These are phyloP conservation scores for Ceratocystis alfenasii DNA, from an alignment of 2,329 filamentous ascomycete species.

Conservation along the genomic window DNA sequence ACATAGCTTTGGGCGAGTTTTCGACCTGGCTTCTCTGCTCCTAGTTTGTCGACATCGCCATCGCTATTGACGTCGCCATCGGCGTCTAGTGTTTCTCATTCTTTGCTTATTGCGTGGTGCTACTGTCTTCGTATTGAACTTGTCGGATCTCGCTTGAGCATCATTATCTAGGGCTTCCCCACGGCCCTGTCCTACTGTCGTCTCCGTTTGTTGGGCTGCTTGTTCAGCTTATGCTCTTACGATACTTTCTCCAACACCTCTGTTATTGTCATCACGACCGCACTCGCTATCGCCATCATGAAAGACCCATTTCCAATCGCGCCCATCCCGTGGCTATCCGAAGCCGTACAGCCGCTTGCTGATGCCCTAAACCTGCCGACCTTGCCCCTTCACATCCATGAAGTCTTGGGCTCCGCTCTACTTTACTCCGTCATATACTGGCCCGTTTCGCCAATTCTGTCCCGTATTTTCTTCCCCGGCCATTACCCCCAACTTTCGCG, in stretches of 20 bases:
- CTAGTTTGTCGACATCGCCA: not conserved
- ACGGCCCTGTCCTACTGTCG: not conserved
- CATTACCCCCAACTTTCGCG: conserved; percentile 53
- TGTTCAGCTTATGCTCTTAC: not conserved
- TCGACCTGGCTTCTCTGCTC: not conserved
- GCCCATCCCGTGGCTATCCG: conserved; percentile 45
- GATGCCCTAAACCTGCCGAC: conserved; percentile 50
- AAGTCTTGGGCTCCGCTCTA: conserved; percentile 53
- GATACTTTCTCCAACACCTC: not conserved
- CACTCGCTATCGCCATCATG: conserved; percentile 37
- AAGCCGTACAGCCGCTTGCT: conserved; percentile 51
- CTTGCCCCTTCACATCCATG: conserved; percentile 65
- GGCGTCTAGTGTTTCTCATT: not conserved
- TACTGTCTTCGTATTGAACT: not conserved
- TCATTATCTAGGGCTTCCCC: not conserved
- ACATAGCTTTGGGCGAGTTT: not conserved
- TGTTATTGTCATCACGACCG: not conserved
- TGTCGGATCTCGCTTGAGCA: not conserved
- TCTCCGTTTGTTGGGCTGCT: not conserved
- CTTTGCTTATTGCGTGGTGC: not conserved
- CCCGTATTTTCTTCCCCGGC: conserved; percentile 47
- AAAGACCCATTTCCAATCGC: conserved; percentile 59
- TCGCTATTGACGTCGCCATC: not conserved
- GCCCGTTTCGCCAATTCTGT: conserved; percentile 56
- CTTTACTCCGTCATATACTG: conserved; percentile 58